Percentiles rank a stretch among this genome's conserved stretches.
These are phyloP conservation scores for Lachancea fermentati DNA, from an alignment of 805 yeast species.

Conservation along the genomic window DNA sequence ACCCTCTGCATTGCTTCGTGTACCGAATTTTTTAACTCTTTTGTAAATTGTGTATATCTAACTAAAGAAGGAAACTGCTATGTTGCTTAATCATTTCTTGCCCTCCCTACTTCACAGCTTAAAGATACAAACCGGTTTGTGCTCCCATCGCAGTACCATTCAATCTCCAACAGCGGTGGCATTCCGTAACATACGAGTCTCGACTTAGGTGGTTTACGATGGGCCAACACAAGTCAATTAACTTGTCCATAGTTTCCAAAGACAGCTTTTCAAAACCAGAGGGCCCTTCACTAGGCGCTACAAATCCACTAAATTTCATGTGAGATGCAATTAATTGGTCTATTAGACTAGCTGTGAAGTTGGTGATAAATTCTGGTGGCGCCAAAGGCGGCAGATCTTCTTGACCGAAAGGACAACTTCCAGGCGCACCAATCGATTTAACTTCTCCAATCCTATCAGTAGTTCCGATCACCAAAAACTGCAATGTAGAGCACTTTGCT, in stretches of 20 bases:
- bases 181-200: slow-evolving; percentile 17
- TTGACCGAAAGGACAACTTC: slow-evolving; percentile 15
- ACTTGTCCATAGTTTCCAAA: slow-evolving; percentile 22
- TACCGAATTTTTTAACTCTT: slow-evolving; percentile 4
- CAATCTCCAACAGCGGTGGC: slow-evolving; percentile 27
- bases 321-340: slow-evolving; percentile 21
- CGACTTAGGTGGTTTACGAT: slow-evolving; percentile 9
- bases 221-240: slow-evolving; percentile 19
- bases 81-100: slow-evolving; percentile 1
- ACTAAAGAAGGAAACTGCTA: slow-evolving; percentile 8
- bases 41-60: slow-evolving; percentile 13
- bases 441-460: slow-evolving; percentile 25
- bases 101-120: slow-evolving; percentile 4
- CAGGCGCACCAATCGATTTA: slow-evolving; percentile 17
- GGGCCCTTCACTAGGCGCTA: slow-evolving; percentile 54
- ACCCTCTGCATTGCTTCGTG: slow-evolving; percentile 7
- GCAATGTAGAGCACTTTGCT: slow-evolving; percentile 9
- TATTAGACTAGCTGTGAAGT: slow-evolving; percentile 44
- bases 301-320: slow-evolving; percentile 13
- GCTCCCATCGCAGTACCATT: slow-evolving; percentile 29
- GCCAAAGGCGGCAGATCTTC: slow-evolving; percentile 27
- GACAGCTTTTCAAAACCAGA: slow-evolving; percentile 52
- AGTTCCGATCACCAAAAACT: slow-evolving; percentile 19
- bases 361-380: slow-evolving; percentile 62
- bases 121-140: slow-evolving; percentile 30